phyloP scores from a whole-genome alignment of 768 basidiomycete species.

The Lactifluus piperatus region DNA sequence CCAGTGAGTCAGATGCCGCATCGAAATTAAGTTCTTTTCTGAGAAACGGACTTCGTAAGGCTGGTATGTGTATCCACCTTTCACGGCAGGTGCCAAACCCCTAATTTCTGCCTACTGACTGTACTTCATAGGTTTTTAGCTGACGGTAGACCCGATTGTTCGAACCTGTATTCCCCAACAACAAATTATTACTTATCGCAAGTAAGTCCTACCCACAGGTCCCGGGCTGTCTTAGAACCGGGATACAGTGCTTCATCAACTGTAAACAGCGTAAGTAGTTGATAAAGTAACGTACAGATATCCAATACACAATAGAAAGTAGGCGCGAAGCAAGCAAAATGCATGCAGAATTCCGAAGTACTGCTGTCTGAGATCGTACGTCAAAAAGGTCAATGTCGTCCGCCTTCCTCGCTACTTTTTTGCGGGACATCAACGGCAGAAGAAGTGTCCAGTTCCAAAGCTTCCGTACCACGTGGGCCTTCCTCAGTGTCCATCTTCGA shows the following conservation, averaged over 20 bases:
- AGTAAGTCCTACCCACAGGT: neutral
- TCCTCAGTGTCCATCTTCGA: slow-evolving; percentile 3
- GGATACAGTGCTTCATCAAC: neutral
- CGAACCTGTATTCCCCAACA: too few relatives aligned
- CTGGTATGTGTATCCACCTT: too few relatives aligned
- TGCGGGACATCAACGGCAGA: neutral
- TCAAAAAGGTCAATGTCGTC: slow-evolving; percentile 4
- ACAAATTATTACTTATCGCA: neutral
- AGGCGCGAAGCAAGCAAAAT: neutral
- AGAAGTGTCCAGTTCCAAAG: neutral
- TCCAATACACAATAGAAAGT: slow-evolving; percentile 12
- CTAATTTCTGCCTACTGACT: too few relatives aligned
- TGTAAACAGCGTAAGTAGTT: neutral
- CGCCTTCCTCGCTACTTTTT: slow-evolving; percentile 12
- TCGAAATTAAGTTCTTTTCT: too few relatives aligned
- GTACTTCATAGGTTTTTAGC: too few relatives aligned
- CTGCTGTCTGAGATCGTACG: neutral
- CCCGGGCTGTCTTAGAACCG: neutral
- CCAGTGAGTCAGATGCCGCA: too few relatives aligned
- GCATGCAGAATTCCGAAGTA: neutral
- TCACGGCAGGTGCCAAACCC: too few relatives aligned
- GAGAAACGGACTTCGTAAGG: too few relatives aligned
- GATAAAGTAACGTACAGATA: slow-evolving; percentile 10
- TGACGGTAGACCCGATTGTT: too few relatives aligned
- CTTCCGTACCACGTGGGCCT: neutral